Base-by-base conservation (phyloP, 352 stramenopile species). In the Phytophthora idaei region DNA sequence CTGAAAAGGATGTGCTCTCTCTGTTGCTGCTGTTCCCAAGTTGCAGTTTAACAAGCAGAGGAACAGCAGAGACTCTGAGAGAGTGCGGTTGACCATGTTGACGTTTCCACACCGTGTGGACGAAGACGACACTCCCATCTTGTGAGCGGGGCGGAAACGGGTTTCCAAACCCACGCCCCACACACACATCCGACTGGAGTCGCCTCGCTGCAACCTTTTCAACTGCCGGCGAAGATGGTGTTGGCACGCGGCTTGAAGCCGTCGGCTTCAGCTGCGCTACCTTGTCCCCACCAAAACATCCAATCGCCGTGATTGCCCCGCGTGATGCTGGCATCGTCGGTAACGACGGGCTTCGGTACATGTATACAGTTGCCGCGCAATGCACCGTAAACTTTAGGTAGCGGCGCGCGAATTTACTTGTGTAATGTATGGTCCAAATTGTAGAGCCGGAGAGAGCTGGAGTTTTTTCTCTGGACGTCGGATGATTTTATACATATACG, bases 391-490 rank as follows among this genome's bases (percentile, higher is more conserved):
- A 60, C 27, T 32, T 56, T 61, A 46, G 45, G 31, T 48, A 54
- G 46, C 27, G 25, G 36, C 36, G 12, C 25, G 4, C 27, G 32
- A 41, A 39, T 48, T 41, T 39, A 56, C 53, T 54, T 62, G 44
- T 44, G 27, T 14, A 37, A 39, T 62, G 44, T 68, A 62, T 42
- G 64, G 67, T 64, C 50, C 27, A 54, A 17, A 14, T 57, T 57
- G 52, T 54, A 71, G 56, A 74, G 64, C 69, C 57, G 57, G 68
- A 69, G 55, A 64, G 41, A 61, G 54, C 54, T 54, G 29, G 54
- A 61, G 27, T 12, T 39, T 39, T 34, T 39, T 39, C 34, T 39
- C 3, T 5, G 15, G 15, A 17, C 8, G 28, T 39, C 47, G 29
- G 29, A 54, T 28, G 14, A 25, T 4, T 54, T 27, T 2, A 15